Percentiles rank a stretch among this genome's conserved stretches.
Conservation (phyloP, 768 basidiomycete genomes). For the Tricholomella constricta region DNA sequence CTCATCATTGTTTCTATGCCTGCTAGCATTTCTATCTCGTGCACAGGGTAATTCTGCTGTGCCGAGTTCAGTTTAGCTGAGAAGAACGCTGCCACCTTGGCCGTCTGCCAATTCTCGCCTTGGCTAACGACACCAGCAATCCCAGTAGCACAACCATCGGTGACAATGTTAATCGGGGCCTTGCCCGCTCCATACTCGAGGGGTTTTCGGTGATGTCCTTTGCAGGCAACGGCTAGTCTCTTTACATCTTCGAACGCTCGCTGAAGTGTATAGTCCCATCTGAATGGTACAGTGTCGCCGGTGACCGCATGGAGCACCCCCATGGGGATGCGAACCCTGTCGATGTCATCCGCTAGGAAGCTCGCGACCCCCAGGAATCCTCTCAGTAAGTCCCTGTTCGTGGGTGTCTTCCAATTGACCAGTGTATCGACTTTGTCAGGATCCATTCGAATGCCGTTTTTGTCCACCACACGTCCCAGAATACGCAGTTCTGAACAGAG, state of each 20-base stretch:
- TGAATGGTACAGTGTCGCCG: neutral
- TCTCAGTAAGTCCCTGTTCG: neutral
- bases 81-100: neutral
- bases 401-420: neutral
- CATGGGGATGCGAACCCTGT: neutral
- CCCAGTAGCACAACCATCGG: neutral
- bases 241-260: constrained; percentile 1
- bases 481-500: too few species aligned
- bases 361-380: neutral
- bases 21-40: too few species aligned
- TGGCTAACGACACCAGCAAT: neutral
- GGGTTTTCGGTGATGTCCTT: neutral
- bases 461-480: neutral
- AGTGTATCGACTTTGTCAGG: neutral
- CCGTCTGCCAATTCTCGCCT: neutral
- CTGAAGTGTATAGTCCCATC: too few species aligned
- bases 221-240: neutral
- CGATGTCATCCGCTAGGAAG: constrained; percentile 1
- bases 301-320: neutral
- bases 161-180: constrained; percentile 2
- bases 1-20: too few species aligned
- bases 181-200: neutral
- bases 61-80: too few species aligned
- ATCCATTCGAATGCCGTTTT: neutral
- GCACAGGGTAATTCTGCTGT: too few species aligned